Percentiles rank a stretch among this genome's conserved stretches.
phyloP scores from a whole-genome alignment of 1,284 basidiomycete genomes.

The Trametes pubescens region DNA sequence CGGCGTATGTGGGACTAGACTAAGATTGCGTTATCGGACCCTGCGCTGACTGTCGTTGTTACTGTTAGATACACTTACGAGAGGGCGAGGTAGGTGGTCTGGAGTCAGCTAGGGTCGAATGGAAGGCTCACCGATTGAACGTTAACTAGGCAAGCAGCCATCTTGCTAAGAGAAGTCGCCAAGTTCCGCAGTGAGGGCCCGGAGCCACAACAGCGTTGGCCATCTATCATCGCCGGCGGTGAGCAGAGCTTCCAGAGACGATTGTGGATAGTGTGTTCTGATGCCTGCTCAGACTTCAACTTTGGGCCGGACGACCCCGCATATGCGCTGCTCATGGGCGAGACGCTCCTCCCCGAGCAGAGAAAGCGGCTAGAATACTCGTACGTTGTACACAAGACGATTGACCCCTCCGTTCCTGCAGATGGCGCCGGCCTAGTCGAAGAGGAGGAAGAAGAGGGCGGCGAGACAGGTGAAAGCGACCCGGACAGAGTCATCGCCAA shows the following conservation, averaged over 20 bases:
- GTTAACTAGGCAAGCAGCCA: slow-evolving; percentile 65
- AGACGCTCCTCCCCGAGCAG: slow-evolving; percentile 63
- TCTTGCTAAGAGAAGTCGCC: slow-evolving; percentile 73
- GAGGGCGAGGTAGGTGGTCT: slow-evolving; percentile 67
- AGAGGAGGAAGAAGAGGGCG: slow-evolving; percentile 55
- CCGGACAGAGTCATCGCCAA: slow-evolving; percentile 81
- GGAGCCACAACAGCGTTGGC: slow-evolving; percentile 62
- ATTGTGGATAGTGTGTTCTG: slow-evolving; percentile 14
- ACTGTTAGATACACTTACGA: slow-evolving; percentile 86
- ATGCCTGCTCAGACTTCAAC: slow-evolving; percentile 84
- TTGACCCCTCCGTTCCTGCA: slow-evolving; percentile 66
- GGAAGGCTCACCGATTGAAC: slow-evolving; percentile 12
- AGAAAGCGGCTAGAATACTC: slow-evolving; percentile 65
- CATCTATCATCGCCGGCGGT: slow-evolving; percentile 88
- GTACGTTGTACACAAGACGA: slow-evolving; percentile 82
- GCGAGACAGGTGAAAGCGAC: slow-evolving; percentile 52
- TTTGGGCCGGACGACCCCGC: slow-evolving; percentile 87
- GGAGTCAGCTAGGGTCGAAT: background rate
- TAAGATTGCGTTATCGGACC: background rate
- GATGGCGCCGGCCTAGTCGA: slow-evolving; percentile 43
- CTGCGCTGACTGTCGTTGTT: background rate
- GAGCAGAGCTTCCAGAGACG: slow-evolving; percentile 20
- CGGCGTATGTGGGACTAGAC: slow-evolving; percentile 61
- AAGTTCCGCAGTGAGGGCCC: slow-evolving; percentile 61
- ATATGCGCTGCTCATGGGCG: slow-evolving; percentile 83